phyloP scores from a whole-genome alignment of 2,329 filamentous ascomycete species.

The Sclerotinia trifoliorum region DNA sequence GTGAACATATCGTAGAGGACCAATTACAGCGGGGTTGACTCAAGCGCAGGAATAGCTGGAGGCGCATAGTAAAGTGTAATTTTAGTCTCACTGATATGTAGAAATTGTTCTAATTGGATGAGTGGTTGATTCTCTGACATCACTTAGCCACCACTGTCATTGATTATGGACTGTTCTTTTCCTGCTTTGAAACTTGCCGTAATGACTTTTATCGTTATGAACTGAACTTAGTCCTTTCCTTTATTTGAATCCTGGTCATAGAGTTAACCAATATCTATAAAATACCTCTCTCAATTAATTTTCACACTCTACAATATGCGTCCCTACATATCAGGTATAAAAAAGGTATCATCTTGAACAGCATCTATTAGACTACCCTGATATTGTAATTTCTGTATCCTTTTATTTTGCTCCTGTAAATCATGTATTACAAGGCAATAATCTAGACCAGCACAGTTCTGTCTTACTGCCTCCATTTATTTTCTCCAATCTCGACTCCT shows the following conservation, averaged over 20 bases:
- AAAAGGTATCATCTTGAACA: not conserved
- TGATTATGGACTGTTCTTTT: not conserved
- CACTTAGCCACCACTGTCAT: no score
- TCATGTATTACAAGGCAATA: not conserved
- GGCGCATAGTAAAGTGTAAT: not conserved
- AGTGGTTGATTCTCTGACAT: no score
- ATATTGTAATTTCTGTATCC: no score
- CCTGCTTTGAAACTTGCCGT: not conserved
- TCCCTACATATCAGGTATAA: not conserved
- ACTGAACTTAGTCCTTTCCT: not conserved
- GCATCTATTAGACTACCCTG: no score
- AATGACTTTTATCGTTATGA: not conserved
- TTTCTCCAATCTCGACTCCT: not conserved
- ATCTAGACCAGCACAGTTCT: not conserved
- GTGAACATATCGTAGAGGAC: not conserved
- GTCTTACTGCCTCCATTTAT: not conserved
- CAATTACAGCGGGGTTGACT: not conserved
- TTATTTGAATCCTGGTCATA: not conserved
- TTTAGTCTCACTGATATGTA: not conserved
- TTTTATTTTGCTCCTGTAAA: no score
- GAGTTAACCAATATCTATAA: not conserved
- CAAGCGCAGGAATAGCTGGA: not conserved
- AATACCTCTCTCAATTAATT: not conserved
- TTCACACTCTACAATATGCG: not conserved
- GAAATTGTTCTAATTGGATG: no score